A percentile compares a stretch with the other conserved stretches of the same genome.
These are phyloP conservation scores for Lasiosphaeria hispida DNA, from an alignment of 495 filamentous ascomycete species.

Conservation along the genomic window DNA sequence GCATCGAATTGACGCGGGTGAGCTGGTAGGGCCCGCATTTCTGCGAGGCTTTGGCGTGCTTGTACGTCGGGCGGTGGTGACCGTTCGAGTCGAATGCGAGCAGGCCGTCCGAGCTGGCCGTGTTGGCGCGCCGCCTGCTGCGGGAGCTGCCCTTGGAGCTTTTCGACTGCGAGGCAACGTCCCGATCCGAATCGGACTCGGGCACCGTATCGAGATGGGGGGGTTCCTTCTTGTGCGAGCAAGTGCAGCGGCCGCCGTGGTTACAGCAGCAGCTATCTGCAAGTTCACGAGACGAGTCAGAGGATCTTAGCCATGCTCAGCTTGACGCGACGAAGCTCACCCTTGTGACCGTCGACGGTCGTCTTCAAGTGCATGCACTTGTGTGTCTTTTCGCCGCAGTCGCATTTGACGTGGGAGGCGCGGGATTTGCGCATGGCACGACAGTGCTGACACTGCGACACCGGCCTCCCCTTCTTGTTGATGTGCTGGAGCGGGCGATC, in stretches of 20 bases:
- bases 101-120: constrained; percentile 76
- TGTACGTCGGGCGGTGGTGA: constrained; percentile 89
- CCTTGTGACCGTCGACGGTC: constrained; percentile 53
- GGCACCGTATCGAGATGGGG: constrained; percentile 71
- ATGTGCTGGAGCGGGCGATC: constrained; percentile 93
- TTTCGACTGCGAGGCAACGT: constrained; percentile 40
- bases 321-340: constrained; percentile 44
- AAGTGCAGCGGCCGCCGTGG: constrained; percentile 89
- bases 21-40: constrained; percentile 84
- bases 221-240: constrained; percentile 84
- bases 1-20: constrained; percentile 68
- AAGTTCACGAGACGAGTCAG: constrained; percentile 50
- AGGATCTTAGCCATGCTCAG: constrained; percentile 38
- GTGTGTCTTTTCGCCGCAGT: constrained; percentile 89
- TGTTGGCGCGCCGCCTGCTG: constrained; percentile 60
- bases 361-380: constrained; percentile 63
- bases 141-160: constrained; percentile 59
- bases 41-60: constrained; percentile 82
- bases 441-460: constrained; percentile 98
- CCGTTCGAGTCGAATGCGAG: constrained; percentile 88
- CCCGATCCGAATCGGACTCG: constrained; percentile 57
- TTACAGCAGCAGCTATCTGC: constrained; percentile 82
- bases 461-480: constrained; percentile 97
- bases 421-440: constrained; percentile 96
- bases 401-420: constrained; percentile 92